Evolutionary conservation across 2,329 filamentous ascomycete species (phyloP), one percentile per base, ranked within the genome.

Genomic region (Botrytis sinoallii): DNA sequence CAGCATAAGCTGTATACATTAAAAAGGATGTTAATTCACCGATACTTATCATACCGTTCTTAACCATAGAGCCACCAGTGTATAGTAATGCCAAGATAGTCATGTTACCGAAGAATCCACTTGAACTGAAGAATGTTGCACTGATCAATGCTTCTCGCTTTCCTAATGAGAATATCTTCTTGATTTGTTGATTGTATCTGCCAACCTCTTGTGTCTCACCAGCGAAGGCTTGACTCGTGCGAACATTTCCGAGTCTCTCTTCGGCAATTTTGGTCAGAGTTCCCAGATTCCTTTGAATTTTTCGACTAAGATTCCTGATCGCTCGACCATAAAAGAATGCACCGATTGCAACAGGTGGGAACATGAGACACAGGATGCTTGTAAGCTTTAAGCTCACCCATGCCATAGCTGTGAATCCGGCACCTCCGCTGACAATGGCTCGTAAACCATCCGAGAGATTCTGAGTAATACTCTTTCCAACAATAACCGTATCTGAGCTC

Each of bases 381-480:
- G 95, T 97, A 72, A 99, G 87, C 82, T 97, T 92, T 72, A 97
- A 88, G 81, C 94, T 97, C 75, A 97, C 93, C 87, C 94, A 98
- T n/a, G 93, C 89, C 96, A 99, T 99, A 82, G 97, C 91, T 68
- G 89, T 89, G 79, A 99, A 93, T 4, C 96, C 97, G 74, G 95
- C 95, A 46, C 89, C 90, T 77, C 96, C 96, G 77, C 94, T 97
- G 75, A 99, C 95, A 46, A 96, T 84, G 25, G 96, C 92, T 75
- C 96, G 89, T 70, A 99, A 87, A n/a, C 96, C 96, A 83, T 99
- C 96, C 9, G 95, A 98, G 68, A 99, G 85, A 81, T 99, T 99
- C 81, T 98, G 95, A 0, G 96, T 99, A 77, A 99, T 97, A 79
- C 94, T 97, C 84, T 99, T 99, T 81, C 95, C 96, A 72, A 99